These are phyloP conservation scores for Pyricularia pennisetigena DNA, from an alignment of 2,329 filamentous ascomycete species.

Conservation along the genomic window DNA sequence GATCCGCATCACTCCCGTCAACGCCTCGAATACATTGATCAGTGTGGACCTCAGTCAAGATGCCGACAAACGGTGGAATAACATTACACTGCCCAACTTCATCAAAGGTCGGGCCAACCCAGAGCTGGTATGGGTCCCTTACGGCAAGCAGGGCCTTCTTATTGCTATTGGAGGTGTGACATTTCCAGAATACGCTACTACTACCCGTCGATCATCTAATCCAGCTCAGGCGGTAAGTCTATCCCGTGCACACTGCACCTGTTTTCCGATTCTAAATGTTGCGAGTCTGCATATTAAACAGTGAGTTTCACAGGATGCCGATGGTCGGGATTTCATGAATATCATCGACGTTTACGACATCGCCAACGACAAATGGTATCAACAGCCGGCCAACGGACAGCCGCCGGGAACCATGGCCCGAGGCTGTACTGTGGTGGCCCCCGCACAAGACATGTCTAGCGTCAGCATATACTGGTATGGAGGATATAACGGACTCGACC, in stretches of 20 bases:
- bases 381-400: slow-evolving; percentile 54
- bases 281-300: neutral
- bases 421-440: slow-evolving; percentile 66
- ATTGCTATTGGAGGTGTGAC: slow-evolving; percentile 69
- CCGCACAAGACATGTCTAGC: slow-evolving; percentile 60
- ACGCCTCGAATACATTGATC: slow-evolving; percentile 47
- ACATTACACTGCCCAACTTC: slow-evolving; percentile 37
- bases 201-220: slow-evolving; percentile 18
- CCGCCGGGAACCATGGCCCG: slow-evolving; percentile 48
- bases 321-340: slow-evolving; percentile 62
- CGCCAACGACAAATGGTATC: slow-evolving; percentile 54
- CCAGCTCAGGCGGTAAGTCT: slow-evolving; percentile 28
- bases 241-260: neutral
- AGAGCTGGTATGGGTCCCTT: slow-evolving; percentile 67
- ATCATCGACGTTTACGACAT: slow-evolving; percentile 64
- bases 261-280: neutral
- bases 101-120: slow-evolving; percentile 50
- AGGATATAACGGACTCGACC: slow-evolving; percentile 51
- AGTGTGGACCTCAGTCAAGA: slow-evolving; percentile 48
- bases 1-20: slow-evolving; percentile 21
- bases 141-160: slow-evolving; percentile 65
- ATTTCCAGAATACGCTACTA: slow-evolving; percentile 38
- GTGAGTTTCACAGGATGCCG: slow-evolving; percentile 33
- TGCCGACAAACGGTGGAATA: slow-evolving; percentile 42
- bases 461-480: slow-evolving; percentile 83